Evolutionary conservation across 202 grass and related monocot genomes (phyloP).

Genomic region (Alloteropsis angusta): DNA sequence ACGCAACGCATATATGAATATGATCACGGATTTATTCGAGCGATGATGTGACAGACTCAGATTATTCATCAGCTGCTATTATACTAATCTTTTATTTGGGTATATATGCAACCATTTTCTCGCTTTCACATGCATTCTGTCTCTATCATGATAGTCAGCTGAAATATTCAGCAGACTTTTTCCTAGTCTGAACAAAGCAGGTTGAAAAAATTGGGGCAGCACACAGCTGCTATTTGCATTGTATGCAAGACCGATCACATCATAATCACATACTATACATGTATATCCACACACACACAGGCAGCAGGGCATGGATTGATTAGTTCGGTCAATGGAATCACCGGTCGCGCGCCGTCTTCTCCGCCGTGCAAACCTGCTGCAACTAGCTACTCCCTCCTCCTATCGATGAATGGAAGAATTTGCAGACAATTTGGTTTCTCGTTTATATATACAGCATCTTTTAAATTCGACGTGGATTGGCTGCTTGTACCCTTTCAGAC

Average conservation of each 20-base stretch:
- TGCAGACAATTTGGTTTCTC: not conserved
- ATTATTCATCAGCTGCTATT: not conserved
- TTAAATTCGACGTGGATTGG: not conserved
- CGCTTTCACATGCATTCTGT: constrained; percentile 3
- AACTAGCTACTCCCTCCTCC: no score
- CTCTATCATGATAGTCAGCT: not conserved
- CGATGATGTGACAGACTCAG: not conserved
- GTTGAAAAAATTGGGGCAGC: not conserved
- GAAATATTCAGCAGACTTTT: not conserved
- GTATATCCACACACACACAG: not conserved
- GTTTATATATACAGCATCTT: not conserved
- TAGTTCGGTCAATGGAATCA: not conserved
- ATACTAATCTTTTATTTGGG: not conserved
- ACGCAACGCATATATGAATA: not conserved
- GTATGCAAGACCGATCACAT: not conserved
- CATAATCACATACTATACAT: no score
- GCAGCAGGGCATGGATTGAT: not conserved
- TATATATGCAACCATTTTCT: not conserved
- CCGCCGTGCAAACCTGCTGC: not conserved
- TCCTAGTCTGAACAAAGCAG: not conserved
- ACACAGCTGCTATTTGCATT: not conserved
- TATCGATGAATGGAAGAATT: no score
- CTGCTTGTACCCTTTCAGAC: not conserved
- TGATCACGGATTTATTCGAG: not conserved
- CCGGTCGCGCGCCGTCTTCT: not conserved